Evolutionary conservation across 306 rosid genomes (phyloP), one percentile per base, ranked within the genome.

Genomic region (Sophora flavescens): DNA sequence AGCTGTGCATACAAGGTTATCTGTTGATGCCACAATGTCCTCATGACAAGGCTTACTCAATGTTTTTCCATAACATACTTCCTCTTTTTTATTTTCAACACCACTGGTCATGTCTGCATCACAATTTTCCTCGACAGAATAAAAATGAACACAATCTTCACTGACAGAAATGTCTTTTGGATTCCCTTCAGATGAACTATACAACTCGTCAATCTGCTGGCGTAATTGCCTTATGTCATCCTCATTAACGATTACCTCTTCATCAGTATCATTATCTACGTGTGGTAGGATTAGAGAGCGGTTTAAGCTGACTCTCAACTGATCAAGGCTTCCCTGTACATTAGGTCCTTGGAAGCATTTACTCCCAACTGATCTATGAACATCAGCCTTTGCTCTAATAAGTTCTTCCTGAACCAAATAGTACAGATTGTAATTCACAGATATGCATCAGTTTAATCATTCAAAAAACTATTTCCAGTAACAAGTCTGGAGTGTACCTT

Each of bases 271-370:
- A 75, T 73, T 77, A 17, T 86, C 90, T 3, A 86, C 41, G 76
- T 65, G 63, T 41, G 91, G 88, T 56, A 88, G 82, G 83, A 93
- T 78, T 58, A 96, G 79, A 47, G 99, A 96, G 84, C 89, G 97
- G 85, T 91, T 91, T 76, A 91, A 84, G 90, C 91, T 91, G 73
- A 93, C 90, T 79, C 96, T 83, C 50, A 92, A 76, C 58, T 88
- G 91, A 87, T 93, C 88, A 81, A 96, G 83, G 88, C 96, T 95
- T 67, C 89, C 98, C 71, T 85, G 89, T 44, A 85, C 93, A 85
- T 86, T 87, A 58, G 60, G 75, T 39, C 90, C 97, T 78, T 87
- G 96, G 72, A 90, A 92, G 88, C 76, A 80, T 35, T 76, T 79
- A 50, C 76, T 59, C 28, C 70, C 87, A 68, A 36, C 54, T 50